phyloP scores from a whole-genome alignment of 2,329 filamentous ascomycete species.

The Calonectria montana region DNA sequence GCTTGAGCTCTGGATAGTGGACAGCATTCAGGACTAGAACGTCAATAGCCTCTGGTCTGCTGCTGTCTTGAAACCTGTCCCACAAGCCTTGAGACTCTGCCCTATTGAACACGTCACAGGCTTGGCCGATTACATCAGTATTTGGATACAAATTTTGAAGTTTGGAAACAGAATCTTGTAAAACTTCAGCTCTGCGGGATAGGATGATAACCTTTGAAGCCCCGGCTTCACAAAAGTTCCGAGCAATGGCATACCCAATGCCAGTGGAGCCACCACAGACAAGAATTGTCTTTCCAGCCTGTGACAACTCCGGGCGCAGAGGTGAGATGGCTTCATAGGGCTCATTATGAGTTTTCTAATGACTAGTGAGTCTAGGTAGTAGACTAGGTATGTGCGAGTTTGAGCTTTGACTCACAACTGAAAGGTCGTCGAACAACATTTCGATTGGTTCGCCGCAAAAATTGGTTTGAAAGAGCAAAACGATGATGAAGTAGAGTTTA shows the following conservation, averaged over 20 bases:
- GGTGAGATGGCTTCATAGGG: slow-evolving; percentile 53
- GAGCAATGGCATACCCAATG: slow-evolving; percentile 73
- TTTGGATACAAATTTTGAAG: slow-evolving; percentile 19
- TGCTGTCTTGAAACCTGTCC: slow-evolving; percentile 19
- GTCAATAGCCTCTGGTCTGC: not conserved
- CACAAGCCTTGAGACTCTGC: slow-evolving; percentile 16
- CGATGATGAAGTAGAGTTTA: too few species aligned
- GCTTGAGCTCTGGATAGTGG: slow-evolving; percentile 12
- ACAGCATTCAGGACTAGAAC: slow-evolving; percentile 32
- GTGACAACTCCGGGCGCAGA: slow-evolving; percentile 50
- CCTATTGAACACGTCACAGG: slow-evolving; percentile 18
- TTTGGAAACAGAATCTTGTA: slow-evolving; percentile 10
- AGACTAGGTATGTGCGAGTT: not conserved
- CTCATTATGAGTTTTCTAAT: slow-evolving; percentile 41
- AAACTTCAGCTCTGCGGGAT: slow-evolving; percentile 36
- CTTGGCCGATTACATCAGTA: slow-evolving; percentile 7
- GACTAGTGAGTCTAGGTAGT: too few species aligned
- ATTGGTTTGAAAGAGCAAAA: not conserved
- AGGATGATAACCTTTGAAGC: slow-evolving; percentile 53
- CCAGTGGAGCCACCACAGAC: slow-evolving; percentile 76
- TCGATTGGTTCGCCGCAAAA: not conserved
- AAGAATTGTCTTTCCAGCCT: slow-evolving; percentile 64
- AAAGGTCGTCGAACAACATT: not conserved
- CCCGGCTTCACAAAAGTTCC: slow-evolving; percentile 60
- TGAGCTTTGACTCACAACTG: not conserved